Evolutionary conservation across 2,329 filamentous ascomycete genomes (phyloP).

Genomic region (Cytospora mali): DNA sequence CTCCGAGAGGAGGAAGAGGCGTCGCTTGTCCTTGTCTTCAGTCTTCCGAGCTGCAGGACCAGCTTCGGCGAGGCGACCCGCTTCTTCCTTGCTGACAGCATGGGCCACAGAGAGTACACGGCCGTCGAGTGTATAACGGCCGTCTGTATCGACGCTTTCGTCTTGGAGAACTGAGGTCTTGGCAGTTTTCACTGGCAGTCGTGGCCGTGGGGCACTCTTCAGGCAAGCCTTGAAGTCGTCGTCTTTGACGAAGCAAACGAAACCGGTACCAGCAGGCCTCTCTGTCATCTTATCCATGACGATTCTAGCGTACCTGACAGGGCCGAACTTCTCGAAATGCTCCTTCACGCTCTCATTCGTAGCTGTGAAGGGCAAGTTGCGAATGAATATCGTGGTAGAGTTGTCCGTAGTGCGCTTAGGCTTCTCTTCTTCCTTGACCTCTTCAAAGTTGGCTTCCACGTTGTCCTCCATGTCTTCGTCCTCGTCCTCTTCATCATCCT

Average conservation of each 20-base stretch:
- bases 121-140: slow-evolving; percentile 87
- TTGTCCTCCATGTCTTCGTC: slow-evolving; percentile 49
- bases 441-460: slow-evolving; percentile 37
- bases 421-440: slow-evolving; percentile 39
- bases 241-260: slow-evolving; percentile 85
- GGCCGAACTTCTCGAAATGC: slow-evolving; percentile 87
- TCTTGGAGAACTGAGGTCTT: slow-evolving; percentile 88
- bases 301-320: slow-evolving; percentile 86
- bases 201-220: slow-evolving; percentile 68
- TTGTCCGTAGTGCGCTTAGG: slow-evolving; percentile 58
- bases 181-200: slow-evolving; percentile 49
- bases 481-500: slow-evolving; percentile 50
- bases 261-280: slow-evolving; percentile 87
- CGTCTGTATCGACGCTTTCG: slow-evolving; percentile 77
- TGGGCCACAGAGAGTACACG: slow-evolving; percentile 82
- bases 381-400: slow-evolving; percentile 82
- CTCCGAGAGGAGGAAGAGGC: slow-evolving; percentile 84
- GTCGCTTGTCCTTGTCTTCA: slow-evolving; percentile 83
- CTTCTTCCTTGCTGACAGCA: slow-evolving; percentile 83
- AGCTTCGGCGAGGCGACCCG: slow-evolving; percentile 72
- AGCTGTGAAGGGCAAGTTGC: slow-evolving; percentile 88
- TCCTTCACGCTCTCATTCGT: slow-evolving; percentile 80
- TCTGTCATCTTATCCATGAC: slow-evolving; percentile 86
- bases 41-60: slow-evolving; percentile 65
- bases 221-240: slow-evolving; percentile 79